A percentile compares a stretch with the other conserved stretches of the same genome.
These are phyloP conservation scores for Pelargonium citronellum DNA, from an alignment of 441 rosid genomes.

Conservation along the genomic window DNA sequence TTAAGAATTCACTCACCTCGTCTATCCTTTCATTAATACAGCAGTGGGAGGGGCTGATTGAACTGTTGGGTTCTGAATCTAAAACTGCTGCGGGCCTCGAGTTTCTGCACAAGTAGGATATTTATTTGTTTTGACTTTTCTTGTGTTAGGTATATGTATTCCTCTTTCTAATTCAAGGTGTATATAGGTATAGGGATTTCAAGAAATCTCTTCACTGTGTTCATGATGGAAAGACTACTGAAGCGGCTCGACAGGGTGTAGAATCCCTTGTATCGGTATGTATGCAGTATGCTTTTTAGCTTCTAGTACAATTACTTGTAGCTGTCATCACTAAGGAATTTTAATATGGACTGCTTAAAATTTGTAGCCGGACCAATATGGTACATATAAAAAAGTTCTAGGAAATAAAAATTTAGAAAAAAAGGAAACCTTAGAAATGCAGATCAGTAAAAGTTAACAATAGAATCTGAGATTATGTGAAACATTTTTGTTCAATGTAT, in stretches of 20 bases:
- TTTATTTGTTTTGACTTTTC: slow-evolving; percentile 9
- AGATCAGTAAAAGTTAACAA: too few species aligned
- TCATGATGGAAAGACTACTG: slow-evolving; percentile 48
- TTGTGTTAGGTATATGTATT: background rate
- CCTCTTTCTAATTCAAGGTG: slow-evolving; percentile 10
- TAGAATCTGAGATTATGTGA: too few species aligned
- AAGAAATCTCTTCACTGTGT: slow-evolving; percentile 69
- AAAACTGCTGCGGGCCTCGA: slow-evolving; percentile 78
- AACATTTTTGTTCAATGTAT: too few species aligned
- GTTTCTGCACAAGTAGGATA: slow-evolving; percentile 74
- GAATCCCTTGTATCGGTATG: slow-evolving; percentile 73
- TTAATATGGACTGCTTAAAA: background rate
- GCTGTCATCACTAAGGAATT: background rate
- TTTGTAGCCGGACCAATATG: too few species aligned
- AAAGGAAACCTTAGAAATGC: background rate
- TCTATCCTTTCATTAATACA: slow-evolving; percentile 27
- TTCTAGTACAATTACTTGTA: background rate
- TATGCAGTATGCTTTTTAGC: background rate
- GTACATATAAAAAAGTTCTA: slow-evolving; percentile 1
- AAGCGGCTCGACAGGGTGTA: slow-evolving; percentile 55
- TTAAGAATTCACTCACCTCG: background rate
- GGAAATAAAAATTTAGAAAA: background rate
- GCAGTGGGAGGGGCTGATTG: slow-evolving; percentile 97
- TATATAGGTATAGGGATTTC: slow-evolving; percentile 77
- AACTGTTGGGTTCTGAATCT: slow-evolving; percentile 73